Base-by-base conservation (phyloP, 2,329 filamentous ascomycete genomes). In the Cordyceps tenuipes region DNA sequence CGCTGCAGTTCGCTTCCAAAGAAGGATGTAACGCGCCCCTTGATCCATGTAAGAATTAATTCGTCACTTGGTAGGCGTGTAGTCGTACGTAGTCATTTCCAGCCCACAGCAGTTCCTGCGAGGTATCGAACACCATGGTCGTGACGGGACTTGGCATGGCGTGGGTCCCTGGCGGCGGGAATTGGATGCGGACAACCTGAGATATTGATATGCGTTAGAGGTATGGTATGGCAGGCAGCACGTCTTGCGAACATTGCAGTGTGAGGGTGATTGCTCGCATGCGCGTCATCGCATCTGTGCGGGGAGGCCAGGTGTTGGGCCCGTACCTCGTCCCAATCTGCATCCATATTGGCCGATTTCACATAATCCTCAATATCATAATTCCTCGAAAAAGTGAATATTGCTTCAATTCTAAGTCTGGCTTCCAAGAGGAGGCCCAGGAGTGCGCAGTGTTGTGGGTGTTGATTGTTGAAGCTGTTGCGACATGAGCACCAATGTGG, bases 1-100 rank as follows among this genome's bases (percentile, higher is more conserved):
- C 85, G 83, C 69, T 93, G 88, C 52, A 97, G 81, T 63, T 96
- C 90, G 57, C 85, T 84, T 57, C 91, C 88, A 73, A 90, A 90
- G 74, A 96, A 97, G 12, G 93, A 96, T 49, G 86, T 88, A 52
- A 97, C 85, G 65, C 91, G 86, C 63, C 94, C 94, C 90, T 96
- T 60, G 19, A 13, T 56, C 41, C 29, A 15, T 47, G 66, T 74
- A 57, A 75, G 66, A 65, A 44, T 56, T 15, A 10, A 46, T 41
- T 15, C 31, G 17, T 21, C 9, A 10, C 43, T 36, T 26, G 39
- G 5, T 10, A n/a, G 8, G 54, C 13, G 34, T 43, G 9, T 43
- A 9, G 62, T 68, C 83, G 78, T 79, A 94, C 90, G 79, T 87
- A 90, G 76, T 94, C 90, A 73, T 94, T 96, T 51, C 92, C 95